phyloP scores from a whole-genome alignment of 2,329 filamentous ascomycete species.

The Aspergillus latus region DNA sequence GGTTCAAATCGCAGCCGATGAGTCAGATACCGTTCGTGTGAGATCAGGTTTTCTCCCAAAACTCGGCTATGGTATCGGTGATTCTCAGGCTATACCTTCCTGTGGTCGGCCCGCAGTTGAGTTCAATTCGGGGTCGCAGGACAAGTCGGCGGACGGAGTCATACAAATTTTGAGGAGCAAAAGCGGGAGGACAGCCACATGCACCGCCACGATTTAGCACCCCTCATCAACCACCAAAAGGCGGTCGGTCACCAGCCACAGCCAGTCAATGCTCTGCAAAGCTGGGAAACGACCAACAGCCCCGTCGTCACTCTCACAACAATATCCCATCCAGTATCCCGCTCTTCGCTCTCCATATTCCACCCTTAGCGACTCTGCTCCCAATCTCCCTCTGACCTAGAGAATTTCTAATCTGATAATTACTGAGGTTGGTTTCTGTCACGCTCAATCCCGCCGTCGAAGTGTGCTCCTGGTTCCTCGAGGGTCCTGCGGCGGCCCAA shows the following conservation, averaged over 20 bases:
- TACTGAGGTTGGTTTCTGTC: conserved; percentile 8
- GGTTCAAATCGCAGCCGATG: conserved; percentile 25
- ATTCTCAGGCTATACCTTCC: neutral
- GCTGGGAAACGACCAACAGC: conserved; percentile 11
- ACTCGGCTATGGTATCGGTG: neutral
- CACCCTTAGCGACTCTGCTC: conserved; percentile 12
- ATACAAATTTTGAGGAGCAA: conserved; percentile 4
- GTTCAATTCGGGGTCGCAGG: neutral
- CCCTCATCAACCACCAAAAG: conserved; percentile 21
- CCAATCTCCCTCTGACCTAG: conserved; percentile 1
- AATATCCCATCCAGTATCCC: conserved; percentile 15
- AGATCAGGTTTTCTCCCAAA: conserved; percentile 10
- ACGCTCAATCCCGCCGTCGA: conserved; percentile 26
- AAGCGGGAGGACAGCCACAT: conserved; percentile 22
- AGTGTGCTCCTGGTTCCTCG: conserved; percentile 28
- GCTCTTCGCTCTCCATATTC: conserved; percentile 5
- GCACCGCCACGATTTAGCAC: conserved; percentile 33
- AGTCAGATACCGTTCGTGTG: conserved; percentile 6
- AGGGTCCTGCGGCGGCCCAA: conserved; percentile 37
- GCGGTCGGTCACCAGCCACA: conserved; percentile 30
- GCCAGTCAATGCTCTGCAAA: conserved; percentile 3
- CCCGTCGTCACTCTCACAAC: conserved; percentile 20
- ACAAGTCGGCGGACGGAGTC: conserved; percentile 1
- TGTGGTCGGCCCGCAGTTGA: conserved; percentile 2
- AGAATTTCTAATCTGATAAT: conserved; percentile 10